Evolutionary conservation across 768 basidiomycete genomes (phyloP).

Genomic region (Trametes sanguinea): DNA sequence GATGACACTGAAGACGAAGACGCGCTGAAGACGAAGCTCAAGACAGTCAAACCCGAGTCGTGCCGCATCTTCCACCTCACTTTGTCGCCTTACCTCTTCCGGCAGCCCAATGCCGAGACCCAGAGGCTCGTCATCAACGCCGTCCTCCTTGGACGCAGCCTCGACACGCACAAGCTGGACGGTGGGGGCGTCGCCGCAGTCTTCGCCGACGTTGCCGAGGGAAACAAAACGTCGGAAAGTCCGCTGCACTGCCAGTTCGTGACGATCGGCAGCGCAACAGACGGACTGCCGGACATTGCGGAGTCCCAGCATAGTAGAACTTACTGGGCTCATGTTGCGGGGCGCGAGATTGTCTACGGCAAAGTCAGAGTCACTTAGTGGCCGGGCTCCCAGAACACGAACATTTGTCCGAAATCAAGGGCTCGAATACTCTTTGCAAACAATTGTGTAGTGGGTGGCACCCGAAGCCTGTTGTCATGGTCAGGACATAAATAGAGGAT

Average conservation of each 20-base stretch:
- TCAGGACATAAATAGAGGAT: conserved; percentile 20
- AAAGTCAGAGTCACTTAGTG: not conserved
- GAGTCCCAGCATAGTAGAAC: not conserved
- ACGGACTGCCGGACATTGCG: not conserved
- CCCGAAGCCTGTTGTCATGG: not conserved
- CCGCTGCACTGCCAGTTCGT: not conserved
- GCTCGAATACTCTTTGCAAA: too few species aligned
- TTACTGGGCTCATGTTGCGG: not conserved
- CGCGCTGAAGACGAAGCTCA: not conserved
- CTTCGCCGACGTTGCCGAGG: not conserved
- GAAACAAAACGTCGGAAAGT: not conserved
- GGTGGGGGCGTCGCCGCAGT: not conserved
- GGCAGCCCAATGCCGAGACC: not conserved
- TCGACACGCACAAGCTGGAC: not conserved
- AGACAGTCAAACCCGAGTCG: not conserved
- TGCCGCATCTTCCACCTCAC: not conserved
- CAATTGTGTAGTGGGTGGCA: too few species aligned
- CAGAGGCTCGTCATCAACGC: not conserved
- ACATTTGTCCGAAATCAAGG: too few species aligned
- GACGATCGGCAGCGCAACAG: not conserved
- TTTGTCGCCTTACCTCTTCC: not conserved
- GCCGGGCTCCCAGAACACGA: too few species aligned
- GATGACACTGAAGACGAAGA: not conserved
- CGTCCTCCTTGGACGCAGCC: not conserved
- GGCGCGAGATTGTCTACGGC: not conserved